A percentile compares a stretch with the other conserved stretches of the same genome.
Conservation (phyloP, 768 basidiomycete species). For the Lyophyllum shimeji region DNA sequence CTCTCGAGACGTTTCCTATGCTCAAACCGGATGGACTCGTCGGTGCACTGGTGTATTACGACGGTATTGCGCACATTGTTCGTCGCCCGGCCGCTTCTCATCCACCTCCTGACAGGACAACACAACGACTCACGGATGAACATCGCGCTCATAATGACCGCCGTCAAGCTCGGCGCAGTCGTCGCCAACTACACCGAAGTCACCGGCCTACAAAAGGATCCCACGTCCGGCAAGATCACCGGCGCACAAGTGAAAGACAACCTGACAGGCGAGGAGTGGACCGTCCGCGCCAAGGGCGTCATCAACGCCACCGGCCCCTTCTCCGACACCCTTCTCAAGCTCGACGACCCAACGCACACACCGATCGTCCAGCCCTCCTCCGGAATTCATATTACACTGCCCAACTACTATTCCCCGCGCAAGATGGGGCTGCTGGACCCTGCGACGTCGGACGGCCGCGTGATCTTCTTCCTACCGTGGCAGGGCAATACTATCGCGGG, state of each 20-base stretch:
- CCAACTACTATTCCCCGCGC: constrained; percentile 93
- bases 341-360: constrained; percentile 75
- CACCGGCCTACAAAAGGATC: constrained; percentile 72
- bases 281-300: constrained; percentile 84
- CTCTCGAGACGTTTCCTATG: constrained; percentile 95
- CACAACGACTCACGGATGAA: constrained; percentile 99
- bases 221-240: constrained; percentile 68
- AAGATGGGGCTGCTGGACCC: constrained; percentile 97
- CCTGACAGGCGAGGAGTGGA: constrained; percentile 80
- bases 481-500: constrained; percentile 97
- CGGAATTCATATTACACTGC: constrained; percentile 94
- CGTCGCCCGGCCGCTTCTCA: constrained; percentile 34
- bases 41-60: constrained; percentile 96
- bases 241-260: constrained; percentile 73
- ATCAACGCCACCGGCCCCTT: constrained; percentile 98
- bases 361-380: constrained; percentile 92
- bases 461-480: constrained; percentile 99
- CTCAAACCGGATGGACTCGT: constrained; percentile 89
- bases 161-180: constrained; percentile 86
- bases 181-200: constrained; percentile 94
- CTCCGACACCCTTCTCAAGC: constrained; percentile 77
- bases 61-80: constrained; percentile 54
- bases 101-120: constrained; percentile 64
- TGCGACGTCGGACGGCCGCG: constrained; percentile 91
- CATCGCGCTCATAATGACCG: constrained; percentile 90